These are phyloP conservation scores for Aureococcus anophagefferens DNA, from an alignment of 108 stramenopile species.

Conservation along the genomic window DNA sequence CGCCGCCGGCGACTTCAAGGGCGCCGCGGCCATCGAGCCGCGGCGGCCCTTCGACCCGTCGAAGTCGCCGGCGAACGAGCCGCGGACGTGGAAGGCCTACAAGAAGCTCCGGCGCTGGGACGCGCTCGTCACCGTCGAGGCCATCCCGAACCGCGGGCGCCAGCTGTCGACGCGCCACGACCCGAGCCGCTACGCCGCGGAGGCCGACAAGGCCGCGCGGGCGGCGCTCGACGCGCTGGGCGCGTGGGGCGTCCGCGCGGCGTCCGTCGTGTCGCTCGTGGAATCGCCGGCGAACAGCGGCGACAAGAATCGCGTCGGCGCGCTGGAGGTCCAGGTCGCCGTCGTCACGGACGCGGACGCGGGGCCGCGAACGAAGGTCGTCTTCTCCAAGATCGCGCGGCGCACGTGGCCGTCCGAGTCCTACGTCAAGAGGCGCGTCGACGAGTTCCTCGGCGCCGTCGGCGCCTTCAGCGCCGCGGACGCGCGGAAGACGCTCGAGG, in stretches of 20 bases:
- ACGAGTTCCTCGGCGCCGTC: not conserved
- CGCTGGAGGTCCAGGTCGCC: not conserved
- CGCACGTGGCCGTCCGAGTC: not conserved
- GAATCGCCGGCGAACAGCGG: not conserved
- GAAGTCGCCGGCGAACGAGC: not conserved
- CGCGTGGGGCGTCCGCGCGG: too few species aligned
- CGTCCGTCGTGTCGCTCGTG: too few species aligned
- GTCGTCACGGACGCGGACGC: not conserved
- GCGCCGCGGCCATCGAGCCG: too few species aligned
- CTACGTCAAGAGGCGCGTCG: not conserved
- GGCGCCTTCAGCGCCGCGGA: too few species aligned
- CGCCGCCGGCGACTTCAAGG: too few species aligned
- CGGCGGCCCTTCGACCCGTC: not conserved
- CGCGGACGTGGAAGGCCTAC: not conserved
- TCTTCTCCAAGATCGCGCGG: not conserved
- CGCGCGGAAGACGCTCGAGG: too few species aligned
- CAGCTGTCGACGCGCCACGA: not conserved
- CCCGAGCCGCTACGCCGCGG: not conserved
- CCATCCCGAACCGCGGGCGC: not conserved
- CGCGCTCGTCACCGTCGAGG: not conserved
- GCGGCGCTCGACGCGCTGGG: too few species aligned
- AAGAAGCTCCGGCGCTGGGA: not conserved
- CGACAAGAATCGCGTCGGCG: not conserved
- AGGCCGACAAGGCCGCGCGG: too few species aligned
- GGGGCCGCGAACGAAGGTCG: too few species aligned